Evolutionary conservation across 1,284 basidiomycete genomes (phyloP).

Genomic region (Microbotryum saponariae): DNA sequence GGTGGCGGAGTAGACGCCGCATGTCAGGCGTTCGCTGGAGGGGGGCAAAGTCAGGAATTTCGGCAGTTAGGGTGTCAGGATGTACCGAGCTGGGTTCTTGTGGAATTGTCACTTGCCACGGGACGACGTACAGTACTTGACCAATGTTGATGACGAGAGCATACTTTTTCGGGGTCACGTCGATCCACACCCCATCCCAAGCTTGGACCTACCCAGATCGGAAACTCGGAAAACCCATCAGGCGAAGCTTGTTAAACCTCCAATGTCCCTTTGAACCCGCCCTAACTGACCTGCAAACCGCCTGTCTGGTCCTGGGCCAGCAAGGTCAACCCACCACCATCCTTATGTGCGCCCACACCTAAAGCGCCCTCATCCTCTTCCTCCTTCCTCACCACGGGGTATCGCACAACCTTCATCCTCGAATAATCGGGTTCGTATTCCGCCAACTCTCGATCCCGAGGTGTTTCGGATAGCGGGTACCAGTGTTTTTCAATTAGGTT

Average conservation of each 20-base stretch:
- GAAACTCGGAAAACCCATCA: too few relatives aligned
- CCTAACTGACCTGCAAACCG: constrained; percentile 6
- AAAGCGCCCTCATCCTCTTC: constrained; percentile 1
- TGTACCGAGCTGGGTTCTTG: too few relatives aligned
- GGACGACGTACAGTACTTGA: constrained; percentile 14
- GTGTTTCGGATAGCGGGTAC: not conserved
- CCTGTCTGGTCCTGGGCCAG: constrained; percentile 17
- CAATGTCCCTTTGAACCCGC: too few relatives aligned
- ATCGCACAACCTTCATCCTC: constrained; percentile 20
- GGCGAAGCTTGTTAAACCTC: too few relatives aligned
- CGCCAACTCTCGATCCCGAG: too few relatives aligned
- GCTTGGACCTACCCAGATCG: constrained; percentile 4
- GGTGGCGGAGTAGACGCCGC: constrained; percentile 15
- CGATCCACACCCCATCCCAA: constrained; percentile 12
- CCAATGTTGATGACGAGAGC: constrained; percentile 23
- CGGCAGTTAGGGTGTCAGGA: not conserved
- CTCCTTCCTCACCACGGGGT: constrained; percentile 1
- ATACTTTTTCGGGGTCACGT: constrained; percentile 6
- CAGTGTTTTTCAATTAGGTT: constrained; percentile 2
- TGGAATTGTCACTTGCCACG: not conserved
- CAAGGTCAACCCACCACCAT: constrained; percentile 9
- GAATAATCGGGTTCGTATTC: constrained; percentile 8
- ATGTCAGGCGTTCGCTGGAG: constrained; percentile 14
- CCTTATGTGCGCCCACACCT: constrained; percentile 15
- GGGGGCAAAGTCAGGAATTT: too few relatives aligned